Evolutionary conservation across 257 asterid species (phyloP).

Genomic region (Fraxinus anomala): DNA sequence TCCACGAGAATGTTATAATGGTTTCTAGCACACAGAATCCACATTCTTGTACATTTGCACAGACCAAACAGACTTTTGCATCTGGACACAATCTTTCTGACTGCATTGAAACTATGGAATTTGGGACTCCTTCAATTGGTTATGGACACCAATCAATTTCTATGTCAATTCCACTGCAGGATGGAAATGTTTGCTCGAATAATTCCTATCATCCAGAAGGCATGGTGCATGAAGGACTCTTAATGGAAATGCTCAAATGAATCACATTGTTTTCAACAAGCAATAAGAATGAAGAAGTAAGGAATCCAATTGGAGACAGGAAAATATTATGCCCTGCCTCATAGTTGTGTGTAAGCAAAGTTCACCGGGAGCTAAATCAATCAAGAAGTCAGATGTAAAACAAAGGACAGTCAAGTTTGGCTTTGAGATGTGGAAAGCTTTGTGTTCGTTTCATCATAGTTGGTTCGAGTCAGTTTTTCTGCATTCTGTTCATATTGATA

Average conservation of each 20-base stretch:
- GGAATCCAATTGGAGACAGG: constrained; percentile 25
- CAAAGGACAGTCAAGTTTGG: too few relatives aligned
- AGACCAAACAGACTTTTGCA: constrained; percentile 12
- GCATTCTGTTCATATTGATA: background rate
- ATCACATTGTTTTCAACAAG: constrained; percentile 23
- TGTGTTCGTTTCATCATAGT: background rate
- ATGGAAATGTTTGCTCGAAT: constrained; percentile 26
- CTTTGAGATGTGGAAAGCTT: too few relatives aligned
- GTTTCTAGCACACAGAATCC: constrained; percentile 27
- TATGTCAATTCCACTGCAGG: constrained; percentile 19
- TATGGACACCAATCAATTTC: constrained; percentile 16
- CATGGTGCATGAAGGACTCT: constrained; percentile 71
- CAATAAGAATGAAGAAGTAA: constrained; percentile 16
- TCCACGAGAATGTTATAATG: constrained; percentile 11
- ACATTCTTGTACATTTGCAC: constrained; percentile 20
- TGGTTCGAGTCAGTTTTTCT: constrained; percentile 8
- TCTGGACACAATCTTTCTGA: constrained; percentile 11
- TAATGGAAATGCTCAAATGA: constrained; percentile 64
- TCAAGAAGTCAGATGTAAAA: too few relatives aligned
- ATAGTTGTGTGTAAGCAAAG: constrained; percentile 27
- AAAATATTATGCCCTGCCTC: constrained; percentile 19
- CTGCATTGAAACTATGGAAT: constrained; percentile 7
- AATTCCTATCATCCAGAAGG: constrained; percentile 63
- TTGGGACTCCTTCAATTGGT: constrained; percentile 29
- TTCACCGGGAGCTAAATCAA: too few relatives aligned